phyloP scores from a whole-genome alignment of 2,329 filamentous ascomycete species.

The Fusarium sp. region DNA sequence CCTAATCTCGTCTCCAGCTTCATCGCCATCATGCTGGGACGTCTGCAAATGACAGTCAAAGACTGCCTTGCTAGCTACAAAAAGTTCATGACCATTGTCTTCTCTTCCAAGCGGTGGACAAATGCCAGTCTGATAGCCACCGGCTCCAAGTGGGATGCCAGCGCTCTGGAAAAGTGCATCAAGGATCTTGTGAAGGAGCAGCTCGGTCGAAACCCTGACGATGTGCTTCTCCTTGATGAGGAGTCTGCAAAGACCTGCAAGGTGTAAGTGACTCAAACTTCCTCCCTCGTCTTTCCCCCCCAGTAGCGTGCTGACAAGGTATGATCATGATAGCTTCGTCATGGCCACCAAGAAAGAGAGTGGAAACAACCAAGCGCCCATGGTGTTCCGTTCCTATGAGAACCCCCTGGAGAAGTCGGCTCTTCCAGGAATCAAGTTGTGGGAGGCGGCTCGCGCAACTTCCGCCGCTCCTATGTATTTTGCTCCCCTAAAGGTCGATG shows the following conservation, averaged over 20 bases:
- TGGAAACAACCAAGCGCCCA: conserved; percentile 2
- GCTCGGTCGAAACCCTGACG: not conserved
- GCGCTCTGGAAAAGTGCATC: not conserved
- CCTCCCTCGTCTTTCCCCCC: not conserved
- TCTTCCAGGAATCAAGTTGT: conserved; percentile 13
- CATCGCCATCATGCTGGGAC: conserved; percentile 58
- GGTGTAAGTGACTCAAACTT: not conserved
- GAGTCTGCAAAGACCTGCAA: not conserved
- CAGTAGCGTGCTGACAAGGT: not conserved
- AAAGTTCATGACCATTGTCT: conserved; percentile 8
- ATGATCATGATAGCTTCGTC: conserved; percentile 6
- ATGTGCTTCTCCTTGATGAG: not conserved
- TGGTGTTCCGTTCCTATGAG: conserved; percentile 16
- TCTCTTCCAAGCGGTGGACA: not conserved
- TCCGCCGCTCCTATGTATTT: conserved; percentile 16
- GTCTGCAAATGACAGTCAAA: conserved; percentile 21
- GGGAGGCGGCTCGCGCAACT: conserved; percentile 16
- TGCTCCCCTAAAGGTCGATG: conserved; percentile 1
- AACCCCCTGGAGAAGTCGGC: conserved; percentile 10
- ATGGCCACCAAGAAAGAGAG: conserved; percentile 1
- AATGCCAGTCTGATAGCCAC: not conserved
- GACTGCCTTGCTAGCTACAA: conserved; percentile 10
- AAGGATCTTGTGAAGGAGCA: not conserved
- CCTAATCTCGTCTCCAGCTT: not conserved
- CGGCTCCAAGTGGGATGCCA: not conserved